These are phyloP conservation scores for Globisporangium nagaii DNA, from an alignment of 352 stramenopile genomes.

Conservation along the genomic window DNA sequence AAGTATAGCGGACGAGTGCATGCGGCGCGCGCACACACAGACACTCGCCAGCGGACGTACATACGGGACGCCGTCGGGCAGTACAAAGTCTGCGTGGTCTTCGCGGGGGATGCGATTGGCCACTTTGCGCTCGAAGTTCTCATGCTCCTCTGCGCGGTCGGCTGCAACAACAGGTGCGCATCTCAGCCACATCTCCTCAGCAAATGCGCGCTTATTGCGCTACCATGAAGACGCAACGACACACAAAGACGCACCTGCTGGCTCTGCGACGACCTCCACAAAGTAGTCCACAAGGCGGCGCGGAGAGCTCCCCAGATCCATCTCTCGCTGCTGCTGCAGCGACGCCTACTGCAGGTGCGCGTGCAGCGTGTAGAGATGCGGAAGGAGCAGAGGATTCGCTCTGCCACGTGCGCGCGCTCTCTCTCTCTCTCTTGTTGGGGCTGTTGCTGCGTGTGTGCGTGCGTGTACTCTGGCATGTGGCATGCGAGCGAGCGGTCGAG, in stretches of 20 bases:
- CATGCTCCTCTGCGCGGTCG: slow-evolving; percentile 15
- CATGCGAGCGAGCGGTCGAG: neutral
- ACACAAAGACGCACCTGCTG: slow-evolving; percentile 1
- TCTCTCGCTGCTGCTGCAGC: neutral
- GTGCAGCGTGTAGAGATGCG: neutral
- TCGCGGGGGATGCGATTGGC: slow-evolving; percentile 30
- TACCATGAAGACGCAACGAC: neutral
- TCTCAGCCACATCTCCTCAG: neutral
- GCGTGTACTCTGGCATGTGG: neutral
- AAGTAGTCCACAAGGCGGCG: slow-evolving; percentile 71
- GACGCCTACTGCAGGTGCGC: neutral
- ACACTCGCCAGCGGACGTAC: slow-evolving; percentile 33
- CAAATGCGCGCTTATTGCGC: neutral
- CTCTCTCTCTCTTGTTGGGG: neutral
- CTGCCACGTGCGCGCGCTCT: neutral
- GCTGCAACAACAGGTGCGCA: neutral
- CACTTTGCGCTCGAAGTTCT: slow-evolving; percentile 41
- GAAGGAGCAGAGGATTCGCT: neutral
- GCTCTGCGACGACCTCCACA: slow-evolving; percentile 55
- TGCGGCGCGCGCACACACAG: neutral
- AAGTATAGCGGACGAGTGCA: neutral
- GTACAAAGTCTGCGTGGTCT: slow-evolving; percentile 54
- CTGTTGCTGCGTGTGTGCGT: neutral
- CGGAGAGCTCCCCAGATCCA: neutral
- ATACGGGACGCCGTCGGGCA: slow-evolving; percentile 63